Conservation (phyloP, 176 grass and related monocot species). For the Avena atlantica region DNA sequence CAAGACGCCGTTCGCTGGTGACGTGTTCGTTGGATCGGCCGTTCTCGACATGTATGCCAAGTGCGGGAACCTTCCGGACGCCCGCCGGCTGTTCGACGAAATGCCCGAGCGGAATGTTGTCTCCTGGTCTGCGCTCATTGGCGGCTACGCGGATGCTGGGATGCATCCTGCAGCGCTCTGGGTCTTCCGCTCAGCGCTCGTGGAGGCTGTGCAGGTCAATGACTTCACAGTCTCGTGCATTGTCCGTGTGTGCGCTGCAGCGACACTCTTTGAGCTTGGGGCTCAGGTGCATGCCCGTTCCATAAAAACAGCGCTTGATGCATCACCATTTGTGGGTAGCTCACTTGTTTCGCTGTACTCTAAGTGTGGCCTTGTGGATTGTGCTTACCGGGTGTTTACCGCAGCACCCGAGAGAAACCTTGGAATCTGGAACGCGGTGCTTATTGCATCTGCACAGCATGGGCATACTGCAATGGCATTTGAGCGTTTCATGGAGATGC, state of each 20-base stretch:
- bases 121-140: slow-evolving; percentile 86
- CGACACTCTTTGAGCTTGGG: slow-evolving; percentile 73
- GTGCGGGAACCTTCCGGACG: slow-evolving; percentile 55
- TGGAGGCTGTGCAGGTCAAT: slow-evolving; percentile 62
- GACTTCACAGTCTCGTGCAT: slow-evolving; percentile 85
- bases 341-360: slow-evolving; percentile 85
- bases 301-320: slow-evolving; percentile 66
- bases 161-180: slow-evolving; percentile 49
- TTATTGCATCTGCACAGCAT: slow-evolving; percentile 86
- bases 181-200: slow-evolving; percentile 66
- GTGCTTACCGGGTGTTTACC: slow-evolving; percentile 72
- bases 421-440: slow-evolving; percentile 82
- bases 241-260: slow-evolving; percentile 68
- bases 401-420: slow-evolving; percentile 67
- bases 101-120: slow-evolving; percentile 93
- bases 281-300: slow-evolving; percentile 71
- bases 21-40: slow-evolving; percentile 79
- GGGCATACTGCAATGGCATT: slow-evolving; percentile 68
- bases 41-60: slow-evolving; percentile 84
- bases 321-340: slow-evolving; percentile 83
- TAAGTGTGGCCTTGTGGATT: slow-evolving; percentile 79
- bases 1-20: slow-evolving; percentile 65
- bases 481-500: slow-evolving; percentile 66
- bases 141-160: slow-evolving; percentile 63
- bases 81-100: slow-evolving; percentile 66